Evolutionary conservation across 768 basidiomycete genomes (phyloP), one percentile per base, ranked within the genome.

Genomic region (Pleurotus tuber-regium): DNA sequence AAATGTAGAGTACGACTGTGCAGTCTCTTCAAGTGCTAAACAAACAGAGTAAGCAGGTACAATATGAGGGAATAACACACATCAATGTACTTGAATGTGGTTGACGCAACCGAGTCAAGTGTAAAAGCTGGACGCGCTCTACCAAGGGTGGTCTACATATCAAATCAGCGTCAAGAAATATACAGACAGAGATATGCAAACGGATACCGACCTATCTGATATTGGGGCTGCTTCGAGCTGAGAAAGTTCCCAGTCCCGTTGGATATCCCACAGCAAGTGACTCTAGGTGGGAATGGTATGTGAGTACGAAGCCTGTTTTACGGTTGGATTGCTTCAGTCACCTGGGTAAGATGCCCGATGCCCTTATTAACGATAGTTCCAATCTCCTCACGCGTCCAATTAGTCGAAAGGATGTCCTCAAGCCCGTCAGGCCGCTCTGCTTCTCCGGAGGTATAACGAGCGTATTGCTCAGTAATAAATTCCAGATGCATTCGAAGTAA

Each of bases 1-100:
- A 70, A 98, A 97, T 0, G 86, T 79, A 0, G 95, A 97, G 64
- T 96, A 98, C 2, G 81, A 75, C 59, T 91, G 85, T 51, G 86
- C 85, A 0, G 93, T 95, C 11, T 88, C 81, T 33, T 92, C 90
- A 50, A 85, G 77, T 53, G 82, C 92, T 94, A 25, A n/a, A n/a
- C 26, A 52, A n/a, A 36, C n/a, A 38, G 29, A 28, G 21, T 16
- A 43, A 46, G n/a, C 57, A 28, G 24, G 18, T 26, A 23, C 19
- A 24, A 19, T 29, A 21, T 39, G 10, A 30, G 2, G 38, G 14
- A 25, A 12, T 8, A 50, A 35, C 18, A 24, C 33, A 4, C 50
- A 59, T 41, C 1, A 9, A 63, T 73, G 43, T 59, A 91, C 90
- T 83, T 36, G 85, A 74, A 60, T 96, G 92, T 16, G 89, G 87